Evolutionary conservation across 129 eudicot species (phyloP).

Genomic region (Dittrichia graveolens): DNA sequence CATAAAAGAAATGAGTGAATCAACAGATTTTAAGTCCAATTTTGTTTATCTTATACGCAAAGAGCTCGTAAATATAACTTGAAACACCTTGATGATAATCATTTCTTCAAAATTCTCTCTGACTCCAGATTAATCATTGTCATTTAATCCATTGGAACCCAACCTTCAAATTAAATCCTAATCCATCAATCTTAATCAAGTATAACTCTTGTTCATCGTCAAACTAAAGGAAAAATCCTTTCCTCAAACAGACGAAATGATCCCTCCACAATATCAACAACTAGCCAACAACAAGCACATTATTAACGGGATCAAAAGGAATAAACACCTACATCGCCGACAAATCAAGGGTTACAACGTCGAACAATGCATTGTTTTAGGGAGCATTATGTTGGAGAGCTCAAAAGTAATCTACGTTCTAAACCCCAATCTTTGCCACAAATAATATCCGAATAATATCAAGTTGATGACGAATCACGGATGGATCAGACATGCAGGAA

Average conservation of each 20-base stretch:
- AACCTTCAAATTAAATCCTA: conserved; percentile 11
- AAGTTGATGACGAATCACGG: conserved; percentile 5
- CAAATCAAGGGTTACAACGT: neutral
- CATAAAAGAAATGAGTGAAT: neutral
- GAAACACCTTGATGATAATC: conserved; percentile 11
- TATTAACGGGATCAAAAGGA: neutral
- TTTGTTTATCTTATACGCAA: neutral
- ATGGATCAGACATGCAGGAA: conserved; percentile 37
- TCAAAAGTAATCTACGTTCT: conserved; percentile 4
- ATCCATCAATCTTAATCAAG: conserved; percentile 7
- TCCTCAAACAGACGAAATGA: neutral
- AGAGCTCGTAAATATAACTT: conserved; percentile 1
- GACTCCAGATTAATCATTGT: conserved; percentile 9
- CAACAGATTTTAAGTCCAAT: conserved; percentile 3
- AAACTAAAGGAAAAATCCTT: neutral
- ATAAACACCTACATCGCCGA: conserved; percentile 19
- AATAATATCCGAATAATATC: conserved; percentile 10
- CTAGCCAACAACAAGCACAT: conserved; percentile 20
- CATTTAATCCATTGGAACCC: neutral
- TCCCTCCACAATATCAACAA: conserved; percentile 9
- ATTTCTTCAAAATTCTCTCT: conserved; percentile 10
- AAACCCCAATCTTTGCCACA: conserved; percentile 19
- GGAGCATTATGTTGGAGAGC: conserved; percentile 11
- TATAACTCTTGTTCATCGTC: conserved; percentile 7
- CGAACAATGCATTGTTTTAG: neutral